Percentiles rank a stretch among this genome's conserved stretches.
phyloP scores from a whole-genome alignment of 2,329 filamentous ascomycete genomes.

The Domatiomyces globalis region DNA sequence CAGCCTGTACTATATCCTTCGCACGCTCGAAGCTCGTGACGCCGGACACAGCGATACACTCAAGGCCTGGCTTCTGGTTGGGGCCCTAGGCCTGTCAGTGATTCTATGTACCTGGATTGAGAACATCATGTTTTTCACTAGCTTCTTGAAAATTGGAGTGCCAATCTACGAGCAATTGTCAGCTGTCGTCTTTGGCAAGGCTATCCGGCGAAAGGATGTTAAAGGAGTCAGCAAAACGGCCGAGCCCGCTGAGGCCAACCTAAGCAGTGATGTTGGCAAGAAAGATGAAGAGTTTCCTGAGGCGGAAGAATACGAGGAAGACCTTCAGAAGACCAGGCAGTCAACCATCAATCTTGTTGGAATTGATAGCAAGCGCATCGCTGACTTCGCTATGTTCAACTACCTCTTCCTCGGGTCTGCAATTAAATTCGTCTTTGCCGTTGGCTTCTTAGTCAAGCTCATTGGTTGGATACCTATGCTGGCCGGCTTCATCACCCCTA shows the following conservation, averaged over 20 bases:
- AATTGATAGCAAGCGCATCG: constrained; percentile 57
- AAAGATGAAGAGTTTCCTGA: constrained; percentile 24
- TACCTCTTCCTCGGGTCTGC: constrained; percentile 49
- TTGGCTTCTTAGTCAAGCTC: constrained; percentile 51
- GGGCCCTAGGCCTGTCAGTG: constrained; percentile 47
- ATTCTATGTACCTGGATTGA: constrained; percentile 46
- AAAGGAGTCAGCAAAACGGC: constrained; percentile 40
- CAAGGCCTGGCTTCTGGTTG: constrained; percentile 54
- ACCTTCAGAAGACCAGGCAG: constrained; percentile 47
- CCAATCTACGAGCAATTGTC: constrained; percentile 57
- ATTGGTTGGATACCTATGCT: constrained; percentile 58
- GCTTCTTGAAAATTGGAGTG: constrained; percentile 47
- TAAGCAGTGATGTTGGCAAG: constrained; percentile 21
- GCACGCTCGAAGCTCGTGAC: constrained; percentile 45
- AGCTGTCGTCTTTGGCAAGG: constrained; percentile 61
- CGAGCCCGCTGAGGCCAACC: constrained; percentile 18
- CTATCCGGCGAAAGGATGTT: constrained; percentile 62
- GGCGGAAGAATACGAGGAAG: constrained; percentile 37
- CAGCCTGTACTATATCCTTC: constrained; percentile 51
- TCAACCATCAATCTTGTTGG: constrained; percentile 64
- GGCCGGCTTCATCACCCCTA: constrained; percentile 50
- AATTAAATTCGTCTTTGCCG: constrained; percentile 51
- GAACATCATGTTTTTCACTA: constrained; percentile 52
- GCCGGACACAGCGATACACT: constrained; percentile 33
- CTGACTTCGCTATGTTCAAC: constrained; percentile 54